These are phyloP conservation scores for Epichloe festucae DNA, from an alignment of 2,329 filamentous ascomycete genomes.

Conservation along the genomic window DNA sequence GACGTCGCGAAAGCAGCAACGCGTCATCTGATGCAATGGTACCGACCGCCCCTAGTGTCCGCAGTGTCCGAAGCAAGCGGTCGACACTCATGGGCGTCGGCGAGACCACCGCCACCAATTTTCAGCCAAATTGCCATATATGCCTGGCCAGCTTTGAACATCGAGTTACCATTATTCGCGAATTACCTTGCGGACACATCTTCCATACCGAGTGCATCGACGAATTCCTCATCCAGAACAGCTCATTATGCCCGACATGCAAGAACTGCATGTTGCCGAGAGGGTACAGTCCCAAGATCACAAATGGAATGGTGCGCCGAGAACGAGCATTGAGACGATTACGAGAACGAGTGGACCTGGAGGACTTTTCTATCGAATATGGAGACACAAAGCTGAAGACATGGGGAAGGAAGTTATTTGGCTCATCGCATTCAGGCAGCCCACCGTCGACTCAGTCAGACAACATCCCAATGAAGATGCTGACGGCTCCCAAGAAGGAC, in stretches of 20 bases:
- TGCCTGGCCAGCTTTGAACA: constrained; percentile 72
- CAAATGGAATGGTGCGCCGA: constrained; percentile 74
- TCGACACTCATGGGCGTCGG: constrained; percentile 21
- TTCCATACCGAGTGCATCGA: constrained; percentile 92
- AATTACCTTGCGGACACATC: constrained; percentile 82
- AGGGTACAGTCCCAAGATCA: constrained; percentile 56
- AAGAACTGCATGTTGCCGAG: constrained; percentile 68
- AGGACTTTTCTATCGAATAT: constrained; percentile 22
- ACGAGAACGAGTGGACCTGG: constrained; percentile 37
- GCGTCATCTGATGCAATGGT: constrained; percentile 15
- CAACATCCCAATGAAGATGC: constrained; percentile 15
- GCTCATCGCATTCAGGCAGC: constrained; percentile 11
- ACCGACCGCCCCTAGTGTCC: constrained; percentile 10
- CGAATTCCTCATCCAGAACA: constrained; percentile 62
- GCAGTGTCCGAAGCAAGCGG: constrained; percentile 24
- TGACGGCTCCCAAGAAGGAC: constrained; percentile 6
- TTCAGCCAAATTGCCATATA: constrained; percentile 78
- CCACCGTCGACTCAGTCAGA: constrained; percentile 7
- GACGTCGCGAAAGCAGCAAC: constrained; percentile 18
- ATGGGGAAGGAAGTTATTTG: constrained; percentile 24
- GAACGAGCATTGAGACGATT: constrained; percentile 57
- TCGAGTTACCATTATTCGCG: constrained; percentile 59
- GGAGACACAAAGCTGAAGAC: constrained; percentile 22
- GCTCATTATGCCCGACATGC: constrained; percentile 82
- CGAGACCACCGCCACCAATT: constrained; percentile 37